Evolutionary conservation across 176 grass and related monocot species (phyloP).

Genomic region (Carex pumila): DNA sequence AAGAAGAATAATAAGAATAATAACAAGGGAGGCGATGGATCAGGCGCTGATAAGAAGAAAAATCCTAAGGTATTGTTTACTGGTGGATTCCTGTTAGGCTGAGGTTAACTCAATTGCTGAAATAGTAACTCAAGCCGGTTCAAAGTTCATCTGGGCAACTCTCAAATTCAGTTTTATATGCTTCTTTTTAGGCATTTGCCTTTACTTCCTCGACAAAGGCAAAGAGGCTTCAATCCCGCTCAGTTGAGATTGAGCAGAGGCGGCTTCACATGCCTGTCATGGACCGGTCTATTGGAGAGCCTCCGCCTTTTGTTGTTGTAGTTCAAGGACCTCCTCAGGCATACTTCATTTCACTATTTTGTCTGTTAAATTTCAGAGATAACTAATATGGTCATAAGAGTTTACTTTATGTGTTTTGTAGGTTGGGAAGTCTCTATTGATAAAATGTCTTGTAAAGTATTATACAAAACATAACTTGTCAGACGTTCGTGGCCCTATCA

Average conservation of each 20-base stretch:
- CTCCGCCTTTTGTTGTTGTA: constrained; percentile 87
- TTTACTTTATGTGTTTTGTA: constrained; percentile 19
- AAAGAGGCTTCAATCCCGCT: constrained; percentile 64
- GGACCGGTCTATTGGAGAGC: constrained; percentile 72
- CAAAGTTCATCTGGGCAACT: not conserved
- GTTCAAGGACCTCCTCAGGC: constrained; percentile 92
- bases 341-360: constrained; percentile 2
- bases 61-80: constrained; percentile 67
- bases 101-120: not conserved
- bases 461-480: constrained; percentile 92
- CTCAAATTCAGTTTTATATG: constrained; percentile 15
- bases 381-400: not conserved
- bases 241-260: constrained; percentile 75
- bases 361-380: not conserved
- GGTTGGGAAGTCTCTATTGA: constrained; percentile 91
- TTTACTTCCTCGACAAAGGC: constrained; percentile 84
- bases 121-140: not conserved
- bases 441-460: constrained; percentile 90
- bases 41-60: constrained; percentile 32
- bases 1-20: constrained; percentile 59
- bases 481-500: constrained; percentile 84
- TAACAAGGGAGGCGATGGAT: constrained; percentile 34
- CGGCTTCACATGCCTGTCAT: constrained; percentile 76
- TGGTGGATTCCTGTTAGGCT: not conserved
- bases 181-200: constrained; percentile 68